Evolutionary conservation across 805 yeast species (phyloP).

Genomic region (Cyberlindnera maritima): DNA sequence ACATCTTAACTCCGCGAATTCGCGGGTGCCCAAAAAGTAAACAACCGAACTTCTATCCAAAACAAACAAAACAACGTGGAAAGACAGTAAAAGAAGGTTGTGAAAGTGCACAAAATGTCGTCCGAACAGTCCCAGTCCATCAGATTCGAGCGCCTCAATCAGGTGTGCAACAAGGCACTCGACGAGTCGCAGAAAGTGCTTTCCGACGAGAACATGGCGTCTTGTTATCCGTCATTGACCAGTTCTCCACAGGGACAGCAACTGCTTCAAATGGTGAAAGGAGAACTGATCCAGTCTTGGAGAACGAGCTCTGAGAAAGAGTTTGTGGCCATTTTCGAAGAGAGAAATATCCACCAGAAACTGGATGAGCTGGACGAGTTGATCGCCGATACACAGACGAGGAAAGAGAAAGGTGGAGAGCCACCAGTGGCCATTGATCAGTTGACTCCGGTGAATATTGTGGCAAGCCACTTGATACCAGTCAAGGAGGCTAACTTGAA

Average conservation of each 20-base stretch:
- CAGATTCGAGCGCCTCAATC: constrained; percentile 45
- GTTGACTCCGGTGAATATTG: constrained; percentile 19
- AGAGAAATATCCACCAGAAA: constrained; percentile 39
- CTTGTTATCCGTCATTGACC: constrained; percentile 52
- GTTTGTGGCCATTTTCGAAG: constrained; percentile 48
- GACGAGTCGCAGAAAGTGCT: constrained; percentile 49
- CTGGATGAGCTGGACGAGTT: constrained; percentile 45
- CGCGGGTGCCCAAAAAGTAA: neutral
- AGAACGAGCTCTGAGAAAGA: constrained; percentile 40
- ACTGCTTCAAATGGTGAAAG: constrained; percentile 42
- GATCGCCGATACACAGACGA: constrained; percentile 34
- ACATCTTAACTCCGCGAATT: neutral
- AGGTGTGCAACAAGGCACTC: constrained; percentile 49
- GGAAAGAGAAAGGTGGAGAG: constrained; percentile 5
- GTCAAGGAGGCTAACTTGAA: constrained; percentile 21
- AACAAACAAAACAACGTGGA: constrained; percentile 6
- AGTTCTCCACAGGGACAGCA: constrained; percentile 38
- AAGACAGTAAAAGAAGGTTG: no score
- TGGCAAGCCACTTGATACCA: constrained; percentile 26
- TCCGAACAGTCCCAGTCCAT: constrained; percentile 6
- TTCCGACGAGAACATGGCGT: constrained; percentile 43
- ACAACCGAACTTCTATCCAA: neutral
- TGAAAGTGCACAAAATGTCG: neutral
- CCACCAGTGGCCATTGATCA: constrained; percentile 19
- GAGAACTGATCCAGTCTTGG: constrained; percentile 49